Evolutionary conservation across 371 early-diverging fungal genomes (phyloP).

Genomic region (Funneliformis caledonium): DNA sequence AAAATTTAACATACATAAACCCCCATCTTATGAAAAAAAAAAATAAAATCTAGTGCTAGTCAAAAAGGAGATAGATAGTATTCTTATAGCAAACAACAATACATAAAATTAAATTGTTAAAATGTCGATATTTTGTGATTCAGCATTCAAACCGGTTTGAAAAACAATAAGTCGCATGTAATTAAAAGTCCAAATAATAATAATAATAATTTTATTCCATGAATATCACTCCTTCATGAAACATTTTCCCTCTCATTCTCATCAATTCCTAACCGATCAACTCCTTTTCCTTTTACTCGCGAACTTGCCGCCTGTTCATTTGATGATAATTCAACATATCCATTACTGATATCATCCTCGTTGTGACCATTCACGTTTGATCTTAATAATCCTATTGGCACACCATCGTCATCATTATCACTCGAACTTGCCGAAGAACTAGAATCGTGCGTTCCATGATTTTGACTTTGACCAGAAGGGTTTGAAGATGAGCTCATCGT

Average conservation of each 20-base stretch:
- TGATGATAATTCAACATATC: neutral
- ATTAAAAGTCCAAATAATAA: neutral
- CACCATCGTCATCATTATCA: constrained; percentile 20
- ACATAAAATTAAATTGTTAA: too few relatives aligned
- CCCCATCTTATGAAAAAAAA: too few relatives aligned
- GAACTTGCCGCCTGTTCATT: neutral
- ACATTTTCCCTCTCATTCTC: constrained; percentile 11
- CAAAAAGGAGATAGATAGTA: too few relatives aligned
- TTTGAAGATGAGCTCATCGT: constrained; percentile 13
- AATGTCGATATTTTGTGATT: too few relatives aligned
- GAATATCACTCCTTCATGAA: neutral
- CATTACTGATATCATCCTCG: neutral
- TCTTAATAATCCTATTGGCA: neutral
- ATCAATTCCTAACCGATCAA: constrained; percentile 6
- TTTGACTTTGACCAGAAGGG: neutral
- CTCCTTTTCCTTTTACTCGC: constrained; percentile 34
- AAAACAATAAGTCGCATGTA: neutral
- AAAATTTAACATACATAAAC: too few relatives aligned
- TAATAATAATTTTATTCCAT: neutral
- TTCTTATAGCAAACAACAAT: too few relatives aligned
- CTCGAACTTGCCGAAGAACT: constrained; percentile 26
- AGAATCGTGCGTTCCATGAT: neutral
- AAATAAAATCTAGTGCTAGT: too few relatives aligned
- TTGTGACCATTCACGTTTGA: neutral
- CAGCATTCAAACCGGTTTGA: too few relatives aligned